Percentiles rank a stretch among this genome's conserved stretches.
phyloP scores from a whole-genome alignment of 768 basidiomycete species.

The Coprinopsis marcescibilis region DNA sequence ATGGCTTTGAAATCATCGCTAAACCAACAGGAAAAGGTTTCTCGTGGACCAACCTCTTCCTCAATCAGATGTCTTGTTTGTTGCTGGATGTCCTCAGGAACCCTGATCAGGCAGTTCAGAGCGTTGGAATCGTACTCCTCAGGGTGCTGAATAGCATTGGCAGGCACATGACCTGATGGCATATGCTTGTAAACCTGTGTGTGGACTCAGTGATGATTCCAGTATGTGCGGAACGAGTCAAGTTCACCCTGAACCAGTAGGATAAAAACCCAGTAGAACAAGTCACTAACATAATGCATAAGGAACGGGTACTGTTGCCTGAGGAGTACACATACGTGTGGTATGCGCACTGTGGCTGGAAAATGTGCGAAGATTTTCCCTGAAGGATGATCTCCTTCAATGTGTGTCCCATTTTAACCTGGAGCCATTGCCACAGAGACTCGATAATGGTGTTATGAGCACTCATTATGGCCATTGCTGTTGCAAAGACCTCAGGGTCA shows the following conservation, averaged over 20 bases:
- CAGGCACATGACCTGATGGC: slow-evolving; percentile 26
- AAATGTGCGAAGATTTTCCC: slow-evolving; percentile 17
- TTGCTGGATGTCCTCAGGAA: slow-evolving; percentile 9
- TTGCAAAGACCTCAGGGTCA: slow-evolving; percentile 16
- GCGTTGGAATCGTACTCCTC: slow-evolving; percentile 10
- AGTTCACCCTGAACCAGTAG: slow-evolving; percentile 24
- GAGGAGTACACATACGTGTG: slow-evolving; percentile 16
- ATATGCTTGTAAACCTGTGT: slow-evolving; percentile 19
- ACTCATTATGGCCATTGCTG: slow-evolving; percentile 18
- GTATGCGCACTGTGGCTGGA: slow-evolving; percentile 11
- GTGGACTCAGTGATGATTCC: slow-evolving; percentile 25
- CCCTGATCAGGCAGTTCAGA: slow-evolving; percentile 9
- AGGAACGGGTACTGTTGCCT: no score
- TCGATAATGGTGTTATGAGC: slow-evolving; percentile 26
- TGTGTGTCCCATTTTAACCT: slow-evolving; percentile 14
- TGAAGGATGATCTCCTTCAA: slow-evolving; percentile 16
- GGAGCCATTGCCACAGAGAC: slow-evolving; percentile 24
- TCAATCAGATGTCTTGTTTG: slow-evolving; percentile 10
- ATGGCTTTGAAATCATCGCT: no score
- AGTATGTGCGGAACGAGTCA: slow-evolving; percentile 22
- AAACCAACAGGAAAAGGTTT: slow-evolving; percentile 8
- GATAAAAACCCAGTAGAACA: slow-evolving; percentile 30
- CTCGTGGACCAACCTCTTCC: slow-evolving; percentile 15
- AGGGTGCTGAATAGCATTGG: slow-evolving; percentile 17
- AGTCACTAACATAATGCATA: slow-evolving; percentile 14